These are phyloP conservation scores for Colletotrichum siamense DNA, from an alignment of 2,329 filamentous ascomycete species.

Conservation along the genomic window DNA sequence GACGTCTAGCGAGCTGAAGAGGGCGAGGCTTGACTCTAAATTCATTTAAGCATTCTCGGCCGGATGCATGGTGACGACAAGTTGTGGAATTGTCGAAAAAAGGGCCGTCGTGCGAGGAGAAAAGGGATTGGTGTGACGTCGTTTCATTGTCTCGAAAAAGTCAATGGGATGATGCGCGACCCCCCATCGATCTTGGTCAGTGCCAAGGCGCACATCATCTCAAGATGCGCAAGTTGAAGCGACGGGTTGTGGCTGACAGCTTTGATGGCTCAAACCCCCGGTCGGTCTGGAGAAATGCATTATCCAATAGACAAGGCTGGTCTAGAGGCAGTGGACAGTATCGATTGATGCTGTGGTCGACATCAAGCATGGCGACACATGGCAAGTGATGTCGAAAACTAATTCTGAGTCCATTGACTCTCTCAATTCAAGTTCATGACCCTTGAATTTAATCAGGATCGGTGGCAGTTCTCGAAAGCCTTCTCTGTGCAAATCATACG, in stretches of 20 bases:
- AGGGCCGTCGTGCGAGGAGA: neutral
- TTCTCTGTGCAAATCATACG: neutral
- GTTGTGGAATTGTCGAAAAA: neutral
- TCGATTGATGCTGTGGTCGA: neutral
- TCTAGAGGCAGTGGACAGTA: neutral
- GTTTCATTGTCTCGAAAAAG: neutral
- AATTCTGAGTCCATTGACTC: neutral
- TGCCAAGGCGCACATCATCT: constrained; percentile 1
- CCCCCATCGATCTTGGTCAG: neutral
- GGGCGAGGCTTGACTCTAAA: neutral
- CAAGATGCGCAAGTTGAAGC: constrained; percentile 1
- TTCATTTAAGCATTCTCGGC: neutral
- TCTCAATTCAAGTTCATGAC: too few relatives aligned
- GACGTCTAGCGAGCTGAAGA: neutral
- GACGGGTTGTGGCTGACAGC: neutral
- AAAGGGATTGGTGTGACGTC: neutral
- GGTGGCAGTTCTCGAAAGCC: neutral
- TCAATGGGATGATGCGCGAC: neutral
- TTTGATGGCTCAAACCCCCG: neutral
- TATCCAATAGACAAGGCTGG: neutral
- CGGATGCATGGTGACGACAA: neutral
- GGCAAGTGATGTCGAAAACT: neutral
- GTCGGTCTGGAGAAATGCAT: neutral
- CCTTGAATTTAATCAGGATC: neutral
- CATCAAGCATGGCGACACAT: neutral